Evolutionary conservation across 2,329 filamentous ascomycete genomes (phyloP), one percentile per base, ranked within the genome.

Genomic region (Orbilia quercus): DNA sequence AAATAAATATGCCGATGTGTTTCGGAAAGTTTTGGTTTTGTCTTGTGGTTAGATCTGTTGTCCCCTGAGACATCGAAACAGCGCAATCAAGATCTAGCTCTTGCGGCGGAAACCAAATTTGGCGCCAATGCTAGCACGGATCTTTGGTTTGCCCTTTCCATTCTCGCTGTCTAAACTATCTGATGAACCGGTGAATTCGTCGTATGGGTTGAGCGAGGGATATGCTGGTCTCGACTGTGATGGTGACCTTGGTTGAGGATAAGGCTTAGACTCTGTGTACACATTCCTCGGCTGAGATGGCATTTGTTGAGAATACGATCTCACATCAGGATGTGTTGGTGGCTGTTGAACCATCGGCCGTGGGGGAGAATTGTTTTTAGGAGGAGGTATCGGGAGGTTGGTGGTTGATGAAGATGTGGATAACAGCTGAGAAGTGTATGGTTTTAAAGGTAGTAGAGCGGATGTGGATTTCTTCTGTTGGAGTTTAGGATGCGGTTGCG

Each of bases 131-230:
- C 67, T 65, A 38, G 34, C 44, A 18, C 67, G 59, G 47, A 44
- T 42, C 48, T 65, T 72, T 12, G 59, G 48, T 40, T 65, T 72
- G 44, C 66, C 58, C 14, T 34, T 34, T 7, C 47, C 54, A 20
- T 53, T 47, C 0, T 72, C 67, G 40, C 67, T 72, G 25, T 57
- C 50, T 9, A 72, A 36, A 45, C 67, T 72, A 18, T 72, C 67
- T 36, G 67, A 72, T n/a, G 67, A 72, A 22, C 58, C 59, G 20
- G 59, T 65, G 20, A 65, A 72, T 22, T 69, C 55, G n/a, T 69
- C 55, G n/a, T 69, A 69, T 1, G 63, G 44, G n/a, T 51, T 42
- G 5, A 22, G 36, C 5, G 23, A 14, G 12, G 31, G 22, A 31
- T 31, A 31, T 53, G 54, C n/a, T 36, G 18, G 1, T 14, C 51